Percentiles rank a stretch among this genome's conserved stretches.
These are phyloP conservation scores for Geotrichum reessii DNA, from an alignment of 1,139 yeast genomes.

Conservation along the genomic window DNA sequence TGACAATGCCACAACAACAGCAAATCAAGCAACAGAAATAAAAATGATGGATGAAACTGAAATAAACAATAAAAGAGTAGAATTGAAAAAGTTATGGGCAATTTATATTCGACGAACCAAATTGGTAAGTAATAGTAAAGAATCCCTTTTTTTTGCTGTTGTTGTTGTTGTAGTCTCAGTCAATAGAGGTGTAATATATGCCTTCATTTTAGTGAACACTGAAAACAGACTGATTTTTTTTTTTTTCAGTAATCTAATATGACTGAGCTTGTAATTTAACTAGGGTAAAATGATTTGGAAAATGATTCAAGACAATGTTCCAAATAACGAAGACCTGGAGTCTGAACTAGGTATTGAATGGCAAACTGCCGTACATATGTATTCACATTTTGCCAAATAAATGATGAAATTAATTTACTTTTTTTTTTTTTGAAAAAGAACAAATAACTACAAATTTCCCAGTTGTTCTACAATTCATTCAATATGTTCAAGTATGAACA, in stretches of 20 bases:
- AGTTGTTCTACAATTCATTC: neutral
- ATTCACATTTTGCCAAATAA: neutral
- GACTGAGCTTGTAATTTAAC: no score
- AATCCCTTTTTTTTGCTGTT: neutral
- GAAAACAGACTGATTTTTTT: no score
- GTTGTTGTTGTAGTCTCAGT: neutral
- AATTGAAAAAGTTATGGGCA: conserved; percentile 7
- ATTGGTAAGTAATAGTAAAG: conserved; percentile 14
- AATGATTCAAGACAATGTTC: conserved; percentile 15
- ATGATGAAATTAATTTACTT: no score
- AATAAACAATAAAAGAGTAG: neutral
- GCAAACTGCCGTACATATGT: neutral
- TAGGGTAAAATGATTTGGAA: conserved; percentile 16
- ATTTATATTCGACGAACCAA: conserved; percentile 12
- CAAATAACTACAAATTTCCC: neutral
- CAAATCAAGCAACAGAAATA: neutral
- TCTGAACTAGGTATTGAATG: neutral
- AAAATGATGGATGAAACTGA: neutral
- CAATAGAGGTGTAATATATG: no score
- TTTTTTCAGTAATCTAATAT: no score
- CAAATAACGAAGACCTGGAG: conserved; percentile 7
- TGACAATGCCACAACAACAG: neutral
- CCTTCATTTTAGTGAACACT: no score
- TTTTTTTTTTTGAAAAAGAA: neutral
- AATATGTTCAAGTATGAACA: no score